Base-by-base conservation (phyloP, 306 rosid genomes). In the Lablab purpureus region DNA sequence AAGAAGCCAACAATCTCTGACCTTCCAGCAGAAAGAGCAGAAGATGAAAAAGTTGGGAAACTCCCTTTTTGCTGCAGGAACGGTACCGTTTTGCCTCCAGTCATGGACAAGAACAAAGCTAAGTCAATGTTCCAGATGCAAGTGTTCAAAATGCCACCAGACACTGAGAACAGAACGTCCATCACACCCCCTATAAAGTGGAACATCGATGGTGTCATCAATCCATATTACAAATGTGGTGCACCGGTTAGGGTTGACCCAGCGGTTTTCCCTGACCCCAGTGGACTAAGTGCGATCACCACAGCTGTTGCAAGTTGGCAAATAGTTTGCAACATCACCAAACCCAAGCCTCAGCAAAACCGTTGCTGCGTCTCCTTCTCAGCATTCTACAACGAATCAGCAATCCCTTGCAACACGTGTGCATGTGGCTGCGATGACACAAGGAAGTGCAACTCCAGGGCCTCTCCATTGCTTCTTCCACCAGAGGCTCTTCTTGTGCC, bases 291-390 rank as follows among this genome's bases (percentile, higher is more conserved):
- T 4, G 80, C 97, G 1, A 63, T 81, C 1, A 10, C 64, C 2
- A 41, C 83, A 4, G 88, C 98, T 2, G 77, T 91, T 0, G 94
- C 98, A 1, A 89, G 91, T 37, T 94, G 97, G 97, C 97, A 92
- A 28, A 81, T 94, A 0, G 89, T 80, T 0, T 93, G 98, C 79
- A 90, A 94, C 85, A 89, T 94, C 4, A 89, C 97, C 0, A 82
- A 80, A 7, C 95, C 97, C 0, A 86, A 85, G 55, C 88, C 85
- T 3, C 83, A 81, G 40, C 64, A 82, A 11, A 41, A 81, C 0
- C 85, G 91, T 7, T 94, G 98, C 55, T 94, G 98, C 25, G 97
- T 94, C 40, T 87, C 97, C 0, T 92, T 89, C 77, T 90, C 98
- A 0, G 90, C 97, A 1, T 94, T 77, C 75, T 92, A 89, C 77